A percentile compares a stretch with the other conserved stretches of the same genome.
These are phyloP conservation scores for Dicorynia guianensis DNA, from an alignment of 306 rosid genomes.

Conservation along the genomic window DNA sequence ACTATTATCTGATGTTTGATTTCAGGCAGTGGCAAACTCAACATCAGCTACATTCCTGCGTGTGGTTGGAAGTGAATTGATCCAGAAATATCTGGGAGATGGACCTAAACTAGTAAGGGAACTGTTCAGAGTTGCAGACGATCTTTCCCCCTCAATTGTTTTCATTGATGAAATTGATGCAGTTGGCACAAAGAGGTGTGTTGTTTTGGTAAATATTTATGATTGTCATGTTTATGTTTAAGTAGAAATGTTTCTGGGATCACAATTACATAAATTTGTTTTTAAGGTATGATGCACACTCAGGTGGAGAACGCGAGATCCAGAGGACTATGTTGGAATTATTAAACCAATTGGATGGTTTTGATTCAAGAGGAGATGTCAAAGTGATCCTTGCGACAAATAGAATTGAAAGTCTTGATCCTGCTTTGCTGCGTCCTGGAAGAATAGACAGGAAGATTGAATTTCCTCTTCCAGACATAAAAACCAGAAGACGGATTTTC, in stretches of 20 bases:
- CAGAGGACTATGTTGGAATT: slow-evolving; percentile 96
- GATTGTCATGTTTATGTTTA: neutral
- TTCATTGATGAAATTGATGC: slow-evolving; percentile 99
- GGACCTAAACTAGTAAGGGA: slow-evolving; percentile 99
- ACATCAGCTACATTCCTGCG: slow-evolving; percentile 98
- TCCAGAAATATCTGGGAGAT: slow-evolving; percentile 95
- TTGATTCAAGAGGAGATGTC: slow-evolving; percentile 97
- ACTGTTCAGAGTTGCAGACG: slow-evolving; percentile 97
- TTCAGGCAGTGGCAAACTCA: slow-evolving; percentile 96
- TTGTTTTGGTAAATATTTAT: neutral
- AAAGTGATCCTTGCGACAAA: slow-evolving; percentile 97
- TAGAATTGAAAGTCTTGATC: slow-evolving; percentile 93
- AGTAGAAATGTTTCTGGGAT: neutral
- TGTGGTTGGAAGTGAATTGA: slow-evolving; percentile 98
- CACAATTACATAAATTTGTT: neutral
- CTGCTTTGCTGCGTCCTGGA: slow-evolving; percentile 96
- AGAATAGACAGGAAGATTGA: slow-evolving; percentile 95
- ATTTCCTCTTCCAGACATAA: slow-evolving; percentile 97
- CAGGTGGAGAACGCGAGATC: slow-evolving; percentile 98
- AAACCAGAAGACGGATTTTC: slow-evolving; percentile 96
- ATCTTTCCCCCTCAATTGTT: slow-evolving; percentile 95
- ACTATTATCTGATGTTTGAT: neutral
- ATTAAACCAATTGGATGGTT: slow-evolving; percentile 93
- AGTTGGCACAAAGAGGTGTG: slow-evolving; percentile 90
- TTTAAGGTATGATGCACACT: slow-evolving; percentile 92